These are phyloP conservation scores for Suillus luteus DNA, from an alignment of 768 basidiomycete species.

Conservation along the genomic window DNA sequence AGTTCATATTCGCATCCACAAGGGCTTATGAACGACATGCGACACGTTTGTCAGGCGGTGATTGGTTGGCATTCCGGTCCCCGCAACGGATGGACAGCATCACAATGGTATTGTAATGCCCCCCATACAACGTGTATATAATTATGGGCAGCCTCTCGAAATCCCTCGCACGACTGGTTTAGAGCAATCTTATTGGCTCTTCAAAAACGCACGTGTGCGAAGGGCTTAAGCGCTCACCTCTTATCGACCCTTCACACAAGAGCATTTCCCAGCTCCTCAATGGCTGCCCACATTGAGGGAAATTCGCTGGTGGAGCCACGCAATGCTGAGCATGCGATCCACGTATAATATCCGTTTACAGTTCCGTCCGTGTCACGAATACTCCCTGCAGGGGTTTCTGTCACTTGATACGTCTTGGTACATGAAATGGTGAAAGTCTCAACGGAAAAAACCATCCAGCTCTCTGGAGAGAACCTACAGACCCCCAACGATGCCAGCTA, in stretches of 20 bases:
- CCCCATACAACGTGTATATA: constrained; percentile 19
- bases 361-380: neutral
- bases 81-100: constrained; percentile 6
- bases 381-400: neutral
- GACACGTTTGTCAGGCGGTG: constrained; percentile 6
- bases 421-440: neutral
- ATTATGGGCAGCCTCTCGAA: constrained; percentile 3
- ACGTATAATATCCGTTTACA: neutral
- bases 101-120: neutral
- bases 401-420: neutral
- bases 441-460: neutral
- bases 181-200: constrained; percentile 23
- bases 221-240: neutral
- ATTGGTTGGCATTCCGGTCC: constrained; percentile 7
- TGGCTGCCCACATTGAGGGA: neutral
- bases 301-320: constrained; percentile 2
- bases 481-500: neutral
- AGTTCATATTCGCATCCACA: neutral
- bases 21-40: constrained; percentile 9
- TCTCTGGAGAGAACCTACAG: neutral
- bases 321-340: neutral
- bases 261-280: neutral
- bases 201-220: constrained; percentile 2
- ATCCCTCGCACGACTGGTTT: constrained; percentile 17
- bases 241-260: neutral